Base-by-base conservation (phyloP, 2,329 filamentous ascomycete species). In the Fusarium musae region DNA sequence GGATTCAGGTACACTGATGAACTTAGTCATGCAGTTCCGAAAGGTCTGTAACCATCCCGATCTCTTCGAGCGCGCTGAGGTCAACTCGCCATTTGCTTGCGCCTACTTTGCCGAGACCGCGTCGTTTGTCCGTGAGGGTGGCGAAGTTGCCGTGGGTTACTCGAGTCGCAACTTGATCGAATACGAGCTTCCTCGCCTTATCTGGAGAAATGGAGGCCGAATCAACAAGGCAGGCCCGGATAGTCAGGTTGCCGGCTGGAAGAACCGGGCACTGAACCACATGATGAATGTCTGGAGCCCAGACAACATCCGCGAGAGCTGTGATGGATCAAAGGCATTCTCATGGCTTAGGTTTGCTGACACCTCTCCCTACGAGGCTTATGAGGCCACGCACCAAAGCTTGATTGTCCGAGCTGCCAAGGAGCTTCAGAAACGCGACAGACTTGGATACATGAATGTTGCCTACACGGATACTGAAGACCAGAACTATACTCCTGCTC, bases 31-130 rank as follows among this genome's bases (percentile, higher is more conserved):
- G 96, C 96, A 99, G 84, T 99, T 99, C 89, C 91, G 96, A 78
- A 99, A 99, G 84, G 96, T 99, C 64, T 99, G 96, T 85, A 99
- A 99, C 80, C 96, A 99, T 80, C 96, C 96, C 0, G 96, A 99
- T 83, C 84, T 99, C 39, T 99, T 99, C 77, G 95, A 99, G 83
- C 92, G 96, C 50, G 95, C 96, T 15, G 96, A 98, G 69, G 97
- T 94, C 13, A 92, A 90, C 30, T 97, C 95, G 13, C 94, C 96
- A 0, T 92, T 96, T 78, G 93, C 94, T 2, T 91, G 93, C 77
- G 90, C 91, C n/a, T 90, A 92, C 80, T 99, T 96, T 82, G 96
- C 95, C 19, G 96, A 99, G 85, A 98, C 96, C 0, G 95, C 94
- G 1, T 98, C 95, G 0, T 98, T 99, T 82, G 87, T 98, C 75